Evolutionary conservation across 2,329 filamentous ascomycete species (phyloP), one percentile per base, ranked within the genome.

Genomic region (Periglandula ipomoeae): DNA sequence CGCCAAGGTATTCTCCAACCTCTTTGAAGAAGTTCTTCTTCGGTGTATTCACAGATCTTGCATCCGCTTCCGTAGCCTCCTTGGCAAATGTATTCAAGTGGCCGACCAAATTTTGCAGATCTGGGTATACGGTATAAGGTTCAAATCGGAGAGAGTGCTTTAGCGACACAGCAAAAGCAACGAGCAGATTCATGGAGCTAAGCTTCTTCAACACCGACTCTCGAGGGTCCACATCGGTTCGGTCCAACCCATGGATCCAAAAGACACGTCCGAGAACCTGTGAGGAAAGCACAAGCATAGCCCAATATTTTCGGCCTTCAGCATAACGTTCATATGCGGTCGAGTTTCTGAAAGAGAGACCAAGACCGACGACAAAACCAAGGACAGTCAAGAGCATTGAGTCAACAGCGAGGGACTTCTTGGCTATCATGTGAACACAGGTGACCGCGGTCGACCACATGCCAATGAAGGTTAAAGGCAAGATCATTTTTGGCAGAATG

Each of bases 91-190:
- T 90, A 55, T 87, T 78, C 26, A 94, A 74, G 60, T 89, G 83
- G 15, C 76, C 75, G 26, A 90, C 76, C 13, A 89, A 72, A 19
- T 82, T 78, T 34, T 78, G 69, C 5, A 94, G 72, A 59, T 93
- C 88, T 1, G 83, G 76, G 62, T 93, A 91, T 47, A 84, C 78
- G 30, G 83, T 81, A 58, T 86, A 87, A 1, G 88, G 87, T 62
- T 94, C 87, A 63, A 91, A 91, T 27, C 88, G 85, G 27, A 94
- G 77, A 58, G 82, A 84, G 67, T 93, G 88, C 69, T 91, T 91
- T 51, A 94, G 72, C 2, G 88, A 70, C 17, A 87, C 73, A n/a
- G 86, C 77, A 58, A 87, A 93, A 2, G 87, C 85, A 24, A 88
- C 76, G 53, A 93, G 74, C 6, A 93, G 73, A 62, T 93, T 91